Evolutionary conservation across 768 basidiomycete species (phyloP), one percentile per base, ranked within the genome.

Genomic region (Macrocybe gigantea): DNA sequence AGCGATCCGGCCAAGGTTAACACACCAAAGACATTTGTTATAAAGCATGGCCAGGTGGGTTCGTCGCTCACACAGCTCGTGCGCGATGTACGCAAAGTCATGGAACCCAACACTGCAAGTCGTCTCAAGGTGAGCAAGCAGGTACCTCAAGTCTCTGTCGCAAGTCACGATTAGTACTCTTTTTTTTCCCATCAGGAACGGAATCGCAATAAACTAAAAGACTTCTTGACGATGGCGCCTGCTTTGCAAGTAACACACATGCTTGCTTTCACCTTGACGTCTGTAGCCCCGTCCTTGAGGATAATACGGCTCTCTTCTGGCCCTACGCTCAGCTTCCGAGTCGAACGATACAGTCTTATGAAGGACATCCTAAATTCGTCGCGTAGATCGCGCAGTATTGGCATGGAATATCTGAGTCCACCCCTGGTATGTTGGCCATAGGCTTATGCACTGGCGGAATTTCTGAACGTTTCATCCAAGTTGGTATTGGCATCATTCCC

Each of bases 21-120:
- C 22, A 22, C 22, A 4, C 95, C 95, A 4, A 95, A 89, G 69
- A 93, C 93, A 0, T 98, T 99, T 60, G 88, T 99, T 50, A 89
- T 99, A 62, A 95, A 94, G 65, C 91, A 94, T 69, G 96, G 96
- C 36, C 82, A 85, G 49, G 93, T 98, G 31, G 95, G 96, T 13
- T 73, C 78, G 42, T 92, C 91, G 6, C 71, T 97, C 48, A 69
- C 83, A 5, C 90, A 93, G 60, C 85, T 99, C 34, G 94, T 97
- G 13, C 79, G 89, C 48, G 95, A 99, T 68, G 71, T 96, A 60
- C 76, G 96, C 59, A 89, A 90, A 66, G 90, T 96, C 51, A 91
- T 99, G 90, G 96, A 99, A 63, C 96, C 96, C 50, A 92, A 97
- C 60, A 99, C 96, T 10, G 96, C 95, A 13, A 85, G 84, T 53